Evolutionary conservation across 768 basidiomycete species (phyloP).

Genomic region (Tricholoma hemisulphureum): DNA sequence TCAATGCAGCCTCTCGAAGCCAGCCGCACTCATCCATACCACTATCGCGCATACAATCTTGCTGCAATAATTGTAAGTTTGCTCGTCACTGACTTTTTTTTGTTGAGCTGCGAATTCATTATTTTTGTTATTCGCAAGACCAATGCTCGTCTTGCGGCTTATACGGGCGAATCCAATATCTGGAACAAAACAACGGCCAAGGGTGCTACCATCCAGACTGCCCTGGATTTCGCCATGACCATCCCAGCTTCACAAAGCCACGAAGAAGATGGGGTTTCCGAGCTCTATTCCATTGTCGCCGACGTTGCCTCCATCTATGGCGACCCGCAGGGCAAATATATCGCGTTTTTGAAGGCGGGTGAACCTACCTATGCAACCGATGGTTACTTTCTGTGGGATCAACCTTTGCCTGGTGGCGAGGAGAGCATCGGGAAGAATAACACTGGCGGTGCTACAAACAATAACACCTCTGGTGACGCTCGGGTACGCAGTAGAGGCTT

Average conservation of each 20-base stretch:
- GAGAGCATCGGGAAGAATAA: constrained; percentile 1
- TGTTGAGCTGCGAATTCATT: background rate
- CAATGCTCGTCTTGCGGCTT: constrained; percentile 54
- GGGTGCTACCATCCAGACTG: constrained; percentile 58
- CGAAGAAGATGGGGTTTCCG: constrained; percentile 40
- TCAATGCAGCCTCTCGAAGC: constrained; percentile 54
- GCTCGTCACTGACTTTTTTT: background rate
- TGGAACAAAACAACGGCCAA: constrained; percentile 50
- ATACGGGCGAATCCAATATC: constrained; percentile 42
- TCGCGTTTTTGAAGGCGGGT: constrained; percentile 40
- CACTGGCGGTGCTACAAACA: background rate
- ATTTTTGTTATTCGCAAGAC: constrained; percentile 42
- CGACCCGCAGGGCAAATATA: constrained; percentile 59
- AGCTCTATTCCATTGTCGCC: constrained; percentile 58
- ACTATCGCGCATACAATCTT: constrained; percentile 67
- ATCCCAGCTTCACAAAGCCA: constrained; percentile 30
- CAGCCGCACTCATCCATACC: constrained; percentile 59
- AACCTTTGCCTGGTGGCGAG: constrained; percentile 43
- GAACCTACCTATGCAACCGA: constrained; percentile 41
- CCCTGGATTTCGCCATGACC: constrained; percentile 57
- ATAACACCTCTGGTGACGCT: background rate
- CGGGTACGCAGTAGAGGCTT: background rate
- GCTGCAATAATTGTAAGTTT: constrained; percentile 61
- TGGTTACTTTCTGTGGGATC: constrained; percentile 54
- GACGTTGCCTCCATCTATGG: constrained; percentile 58